Evolutionary conservation across 441 rosid genomes (phyloP).

Genomic region (Sinapis alba): DNA sequence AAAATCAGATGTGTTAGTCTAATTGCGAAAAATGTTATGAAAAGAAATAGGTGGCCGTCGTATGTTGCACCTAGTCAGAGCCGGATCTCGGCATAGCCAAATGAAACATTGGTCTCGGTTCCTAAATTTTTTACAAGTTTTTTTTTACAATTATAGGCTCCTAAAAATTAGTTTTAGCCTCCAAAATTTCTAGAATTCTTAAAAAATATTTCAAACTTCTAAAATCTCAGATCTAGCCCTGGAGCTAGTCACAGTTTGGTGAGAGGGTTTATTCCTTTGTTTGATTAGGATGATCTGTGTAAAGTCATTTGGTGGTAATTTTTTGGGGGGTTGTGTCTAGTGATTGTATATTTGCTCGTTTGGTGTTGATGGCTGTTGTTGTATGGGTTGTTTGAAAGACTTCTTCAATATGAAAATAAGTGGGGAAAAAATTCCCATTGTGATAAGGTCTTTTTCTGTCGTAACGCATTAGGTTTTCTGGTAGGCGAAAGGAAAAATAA

Average conservation of each 20-base stretch:
- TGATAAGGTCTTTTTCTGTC: background rate
- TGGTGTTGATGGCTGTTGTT: background rate
- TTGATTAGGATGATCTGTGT: background rate
- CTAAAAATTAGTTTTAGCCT: too few relatives aligned
- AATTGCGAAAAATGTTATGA: too few relatives aligned
- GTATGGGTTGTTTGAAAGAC: background rate
- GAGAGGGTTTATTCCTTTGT: background rate
- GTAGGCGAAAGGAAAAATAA: background rate
- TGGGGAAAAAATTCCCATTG: background rate
- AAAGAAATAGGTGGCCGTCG: too few relatives aligned
- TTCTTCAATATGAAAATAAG: background rate
- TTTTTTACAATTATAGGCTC: too few relatives aligned
- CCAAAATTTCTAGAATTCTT: too few relatives aligned
- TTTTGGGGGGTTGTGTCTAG: background rate
- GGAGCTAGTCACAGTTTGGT: too few relatives aligned
- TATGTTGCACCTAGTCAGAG: too few relatives aligned
- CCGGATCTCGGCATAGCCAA: too few relatives aligned
- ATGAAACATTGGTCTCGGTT: background rate
- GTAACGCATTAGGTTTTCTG: background rate
- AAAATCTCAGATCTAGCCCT: too few relatives aligned
- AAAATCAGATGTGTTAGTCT: too few relatives aligned
- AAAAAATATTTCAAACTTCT: too few relatives aligned
- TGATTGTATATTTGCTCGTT: background rate
- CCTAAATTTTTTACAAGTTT: too few relatives aligned
- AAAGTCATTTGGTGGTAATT: background rate